Conservation (phyloP, 345 rosid species). For the Sonneratia caseolaris region DNA sequence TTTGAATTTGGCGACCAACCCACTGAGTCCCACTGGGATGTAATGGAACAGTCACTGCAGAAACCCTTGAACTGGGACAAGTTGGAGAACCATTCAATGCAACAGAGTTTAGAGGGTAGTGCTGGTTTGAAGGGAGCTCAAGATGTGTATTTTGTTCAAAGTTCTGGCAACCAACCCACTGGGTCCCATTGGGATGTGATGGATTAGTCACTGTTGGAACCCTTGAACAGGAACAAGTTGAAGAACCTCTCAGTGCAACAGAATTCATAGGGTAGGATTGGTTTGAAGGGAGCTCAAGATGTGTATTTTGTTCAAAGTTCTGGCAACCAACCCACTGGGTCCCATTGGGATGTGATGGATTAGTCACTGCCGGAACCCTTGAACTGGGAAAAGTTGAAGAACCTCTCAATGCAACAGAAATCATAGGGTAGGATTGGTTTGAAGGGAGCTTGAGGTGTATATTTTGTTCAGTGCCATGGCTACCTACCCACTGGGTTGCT, state of each 20-base stretch:
- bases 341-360: background rate
- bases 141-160: background rate
- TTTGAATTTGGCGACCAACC: background rate
- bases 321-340: background rate
- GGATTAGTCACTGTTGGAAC: background rate
- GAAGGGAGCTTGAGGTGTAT: slow-evolving; percentile 12
- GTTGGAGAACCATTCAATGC: slow-evolving; percentile 2
- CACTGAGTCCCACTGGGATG: background rate
- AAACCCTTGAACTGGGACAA: background rate
- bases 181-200: background rate
- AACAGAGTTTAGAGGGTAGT: background rate
- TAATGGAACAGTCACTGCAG: background rate
- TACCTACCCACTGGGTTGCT: background rate
- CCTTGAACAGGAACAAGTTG: background rate
- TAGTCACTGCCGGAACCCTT: background rate
- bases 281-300: slow-evolving; percentile 13
- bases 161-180: background rate
- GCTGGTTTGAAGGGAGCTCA: slow-evolving; percentile 15
- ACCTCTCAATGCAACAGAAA: background rate
- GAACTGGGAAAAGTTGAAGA: background rate
- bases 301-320: background rate
- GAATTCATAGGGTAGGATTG: slow-evolving; percentile 1
- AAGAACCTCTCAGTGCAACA: background rate
- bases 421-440: slow-evolving; percentile 6
- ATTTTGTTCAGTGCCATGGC: background rate